A percentile compares a stretch with the other conserved stretches of the same genome.
Evolutionary conservation across 2,329 filamentous ascomycete genomes (phyloP).

Genomic region (Arthrobotrys pseudoclavata): DNA sequence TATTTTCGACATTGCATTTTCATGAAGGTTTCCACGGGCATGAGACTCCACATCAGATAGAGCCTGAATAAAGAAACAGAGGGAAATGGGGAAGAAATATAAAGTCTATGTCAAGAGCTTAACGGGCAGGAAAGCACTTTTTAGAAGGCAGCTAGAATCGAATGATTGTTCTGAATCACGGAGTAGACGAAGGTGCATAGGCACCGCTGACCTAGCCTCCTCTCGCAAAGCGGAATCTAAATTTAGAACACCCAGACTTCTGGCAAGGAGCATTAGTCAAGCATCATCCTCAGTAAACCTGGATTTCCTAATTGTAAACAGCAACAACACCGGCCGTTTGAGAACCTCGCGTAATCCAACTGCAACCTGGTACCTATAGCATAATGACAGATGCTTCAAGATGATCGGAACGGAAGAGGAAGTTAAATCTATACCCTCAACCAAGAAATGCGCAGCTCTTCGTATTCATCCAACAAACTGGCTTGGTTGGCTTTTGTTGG

Average conservation of each 20-base stretch:
- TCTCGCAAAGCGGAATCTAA: slow-evolving; percentile 19
- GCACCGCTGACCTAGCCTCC: background rate
- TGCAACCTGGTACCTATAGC: background rate
- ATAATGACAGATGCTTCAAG: no score
- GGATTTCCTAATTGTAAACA: background rate
- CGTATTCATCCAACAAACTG: slow-evolving; percentile 3
- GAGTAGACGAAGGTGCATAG: background rate
- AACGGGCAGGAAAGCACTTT: background rate
- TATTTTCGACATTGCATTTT: background rate
- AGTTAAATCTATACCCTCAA: background rate
- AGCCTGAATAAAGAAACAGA: background rate
- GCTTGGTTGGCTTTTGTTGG: background rate
- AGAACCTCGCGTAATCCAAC: background rate
- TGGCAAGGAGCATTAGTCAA: background rate
- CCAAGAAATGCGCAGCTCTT: background rate
- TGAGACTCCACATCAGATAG: background rate
- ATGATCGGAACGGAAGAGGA: no score
- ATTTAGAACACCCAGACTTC: slow-evolving; percentile 5
- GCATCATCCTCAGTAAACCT: background rate
- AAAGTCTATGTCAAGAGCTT: background rate
- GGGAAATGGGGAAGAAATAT: background rate
- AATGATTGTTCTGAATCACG: background rate
- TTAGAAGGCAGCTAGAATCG: background rate
- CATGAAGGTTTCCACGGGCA: background rate
- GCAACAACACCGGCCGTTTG: no score